Percentiles rank a stretch among this genome's conserved stretches.
These are phyloP conservation scores for Botrytis aclada DNA, from an alignment of 2,329 filamentous ascomycete species.

Conservation along the genomic window DNA sequence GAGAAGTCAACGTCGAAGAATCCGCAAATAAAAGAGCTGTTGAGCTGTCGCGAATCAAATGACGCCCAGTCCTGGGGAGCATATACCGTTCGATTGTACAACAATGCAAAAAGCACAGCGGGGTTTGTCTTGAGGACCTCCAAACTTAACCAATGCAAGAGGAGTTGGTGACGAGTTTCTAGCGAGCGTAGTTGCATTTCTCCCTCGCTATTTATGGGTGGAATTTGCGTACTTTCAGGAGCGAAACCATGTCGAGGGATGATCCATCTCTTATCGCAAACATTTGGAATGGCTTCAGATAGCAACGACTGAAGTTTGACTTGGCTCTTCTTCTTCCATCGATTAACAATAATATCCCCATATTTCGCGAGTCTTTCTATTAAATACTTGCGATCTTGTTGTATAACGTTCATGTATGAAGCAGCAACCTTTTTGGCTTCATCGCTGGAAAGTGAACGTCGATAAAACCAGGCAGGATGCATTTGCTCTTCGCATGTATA, in stretches of 20 bases:
- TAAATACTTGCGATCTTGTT: slow-evolving; percentile 9
- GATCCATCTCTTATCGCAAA: background rate
- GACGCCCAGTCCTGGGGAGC: background rate
- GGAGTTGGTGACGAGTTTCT: background rate
- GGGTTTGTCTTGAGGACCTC: background rate
- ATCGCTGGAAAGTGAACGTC: background rate
- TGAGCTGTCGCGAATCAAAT: background rate
- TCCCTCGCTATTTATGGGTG: background rate
- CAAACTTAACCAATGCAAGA: background rate
- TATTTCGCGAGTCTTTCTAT: background rate
- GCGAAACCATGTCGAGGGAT: background rate
- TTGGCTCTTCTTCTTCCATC: slow-evolving; percentile 15
- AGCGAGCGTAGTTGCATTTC: background rate
- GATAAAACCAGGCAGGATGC: background rate
- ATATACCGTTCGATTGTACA: background rate
- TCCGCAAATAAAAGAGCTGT: background rate
- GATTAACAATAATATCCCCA: slow-evolving; percentile 4
- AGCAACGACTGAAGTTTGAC: background rate
- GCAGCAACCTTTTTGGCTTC: background rate
- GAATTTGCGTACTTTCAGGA: background rate
- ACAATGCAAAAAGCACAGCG: background rate
- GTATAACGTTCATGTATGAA: background rate
- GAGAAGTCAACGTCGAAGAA: background rate
- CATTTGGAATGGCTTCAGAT: background rate
- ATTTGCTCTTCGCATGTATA: background rate